Conservation (phyloP, 1,139 yeast genomes). For the Candida labiduridarum region DNA sequence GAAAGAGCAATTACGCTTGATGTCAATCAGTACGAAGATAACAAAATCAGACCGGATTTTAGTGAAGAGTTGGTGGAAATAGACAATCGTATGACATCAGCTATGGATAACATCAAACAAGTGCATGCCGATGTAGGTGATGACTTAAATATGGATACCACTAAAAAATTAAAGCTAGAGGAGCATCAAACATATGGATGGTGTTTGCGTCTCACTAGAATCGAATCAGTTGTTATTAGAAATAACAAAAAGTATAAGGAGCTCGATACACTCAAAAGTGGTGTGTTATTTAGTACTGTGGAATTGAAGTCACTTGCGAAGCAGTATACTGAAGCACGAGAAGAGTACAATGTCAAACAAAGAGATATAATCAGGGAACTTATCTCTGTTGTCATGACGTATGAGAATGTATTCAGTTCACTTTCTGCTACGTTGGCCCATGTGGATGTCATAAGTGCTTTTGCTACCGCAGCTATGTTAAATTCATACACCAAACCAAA, state of each 20-base stretch:
- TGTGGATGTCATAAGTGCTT: slow-evolving; percentile 79
- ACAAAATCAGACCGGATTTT: slow-evolving; percentile 85
- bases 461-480: slow-evolving; percentile 82
- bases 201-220: slow-evolving; percentile 91
- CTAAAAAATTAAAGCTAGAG: slow-evolving; percentile 86
- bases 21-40: slow-evolving; percentile 54
- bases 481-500: slow-evolving; percentile 76
- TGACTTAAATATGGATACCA: slow-evolving; percentile 78
- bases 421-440: slow-evolving; percentile 67
- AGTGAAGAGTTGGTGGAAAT: slow-evolving; percentile 73
- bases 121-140: slow-evolving; percentile 70
- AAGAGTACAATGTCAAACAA: slow-evolving; percentile 75
- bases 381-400: slow-evolving; percentile 75
- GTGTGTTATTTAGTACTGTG: slow-evolving; percentile 83
- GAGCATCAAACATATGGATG: slow-evolving; percentile 87
- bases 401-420: slow-evolving; percentile 73
- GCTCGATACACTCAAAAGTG: slow-evolving; percentile 90
- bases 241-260: slow-evolving; percentile 66
- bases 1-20: slow-evolving; percentile 90
- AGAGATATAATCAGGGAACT: slow-evolving; percentile 79
- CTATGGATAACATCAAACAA: slow-evolving; percentile 56
- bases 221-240: slow-evolving; percentile 79
- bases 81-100: slow-evolving; percentile 55
- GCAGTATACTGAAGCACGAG: slow-evolving; percentile 59
- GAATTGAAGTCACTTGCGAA: slow-evolving; percentile 61